These are phyloP conservation scores for Daedaleopsis sinensis DNA, from an alignment of 768 basidiomycete genomes.

Conservation along the genomic window DNA sequence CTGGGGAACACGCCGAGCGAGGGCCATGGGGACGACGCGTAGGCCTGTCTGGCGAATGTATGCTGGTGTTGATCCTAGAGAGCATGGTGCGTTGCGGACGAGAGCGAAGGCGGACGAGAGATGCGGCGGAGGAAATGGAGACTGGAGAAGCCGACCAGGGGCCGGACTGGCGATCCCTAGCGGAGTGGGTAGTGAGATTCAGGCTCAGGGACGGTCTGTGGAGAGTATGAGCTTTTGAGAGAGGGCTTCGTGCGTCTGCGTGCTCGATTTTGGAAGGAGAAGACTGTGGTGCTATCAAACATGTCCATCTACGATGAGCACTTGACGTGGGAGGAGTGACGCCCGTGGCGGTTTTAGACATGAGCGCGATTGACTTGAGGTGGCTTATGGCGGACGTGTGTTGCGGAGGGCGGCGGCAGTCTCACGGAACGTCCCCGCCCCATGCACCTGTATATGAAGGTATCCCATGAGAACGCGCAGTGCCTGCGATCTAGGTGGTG, in stretches of 20 bases:
- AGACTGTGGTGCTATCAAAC: conserved; percentile 13
- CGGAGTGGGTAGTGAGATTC: not conserved
- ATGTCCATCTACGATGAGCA: conserved; percentile 14
- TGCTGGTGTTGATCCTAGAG: conserved; percentile 16
- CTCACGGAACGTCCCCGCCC: not conserved
- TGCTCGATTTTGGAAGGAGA: not conserved
- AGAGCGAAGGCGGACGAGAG: not conserved
- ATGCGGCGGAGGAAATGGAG: not conserved
- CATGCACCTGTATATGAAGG: not conserved
- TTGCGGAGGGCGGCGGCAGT: not conserved
- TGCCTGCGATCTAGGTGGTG: not conserved
- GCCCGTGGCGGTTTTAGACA: not conserved
- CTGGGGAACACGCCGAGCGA: conserved; percentile 14
- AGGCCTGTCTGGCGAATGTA: conserved; percentile 16
- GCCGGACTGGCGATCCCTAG: not conserved
- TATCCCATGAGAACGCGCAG: not conserved
- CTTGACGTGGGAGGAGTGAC: conserved; percentile 12
- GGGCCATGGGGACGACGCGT: conserved; percentile 17
- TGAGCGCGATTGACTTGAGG: not conserved
- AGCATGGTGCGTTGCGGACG: conserved; percentile 9
- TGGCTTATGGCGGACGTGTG: not conserved
- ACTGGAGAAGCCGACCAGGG: not conserved
- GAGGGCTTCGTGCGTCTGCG: conserved; percentile 5
- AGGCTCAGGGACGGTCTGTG: conserved; percentile 3
- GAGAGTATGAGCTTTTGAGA: conserved; percentile 11